A percentile compares a stretch with the other conserved stretches of the same genome.
Evolutionary conservation across 2,329 filamentous ascomycete genomes (phyloP).

Genomic region (Cordyceps tenuipes): DNA sequence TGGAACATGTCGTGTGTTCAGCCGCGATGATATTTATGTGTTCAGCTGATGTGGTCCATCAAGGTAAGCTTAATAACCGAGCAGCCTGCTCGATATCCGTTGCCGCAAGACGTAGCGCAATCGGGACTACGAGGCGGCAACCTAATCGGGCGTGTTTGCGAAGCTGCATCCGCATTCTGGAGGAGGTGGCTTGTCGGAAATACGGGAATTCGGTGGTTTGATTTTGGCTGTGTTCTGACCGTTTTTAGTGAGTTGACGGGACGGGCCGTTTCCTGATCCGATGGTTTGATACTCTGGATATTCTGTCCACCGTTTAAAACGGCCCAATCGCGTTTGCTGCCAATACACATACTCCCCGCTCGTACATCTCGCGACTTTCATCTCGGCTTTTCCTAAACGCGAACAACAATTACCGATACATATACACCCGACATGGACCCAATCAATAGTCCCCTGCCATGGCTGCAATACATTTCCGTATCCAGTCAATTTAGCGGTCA

Average conservation of each 20-base stretch:
- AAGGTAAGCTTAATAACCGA: not conserved
- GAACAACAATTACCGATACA: not conserved
- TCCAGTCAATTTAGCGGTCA: not conserved
- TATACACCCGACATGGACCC: not conserved
- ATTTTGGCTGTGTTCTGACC: not conserved
- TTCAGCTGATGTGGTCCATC: not conserved
- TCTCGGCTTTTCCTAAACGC: no score
- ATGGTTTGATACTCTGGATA: not conserved
- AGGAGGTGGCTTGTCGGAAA: not conserved
- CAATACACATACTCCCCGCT: no score
- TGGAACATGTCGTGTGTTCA: not conserved
- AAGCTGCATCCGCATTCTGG: not conserved
- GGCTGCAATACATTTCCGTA: not conserved
- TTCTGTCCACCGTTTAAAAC: not conserved
- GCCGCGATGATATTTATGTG: not conserved
- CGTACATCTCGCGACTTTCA: not conserved
- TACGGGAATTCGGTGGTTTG: not conserved
- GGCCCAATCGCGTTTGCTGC: not conserved
- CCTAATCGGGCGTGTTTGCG: not conserved
- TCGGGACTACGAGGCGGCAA: not conserved
- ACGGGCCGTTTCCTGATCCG: no score
- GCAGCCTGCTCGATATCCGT: constrained; percentile 1
- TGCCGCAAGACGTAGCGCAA: not conserved
- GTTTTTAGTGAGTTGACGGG: not conserved
- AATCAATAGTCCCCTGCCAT: not conserved